Conservation (phyloP, 2,329 filamentous ascomycete genomes). For the Aspergillus unguis region DNA sequence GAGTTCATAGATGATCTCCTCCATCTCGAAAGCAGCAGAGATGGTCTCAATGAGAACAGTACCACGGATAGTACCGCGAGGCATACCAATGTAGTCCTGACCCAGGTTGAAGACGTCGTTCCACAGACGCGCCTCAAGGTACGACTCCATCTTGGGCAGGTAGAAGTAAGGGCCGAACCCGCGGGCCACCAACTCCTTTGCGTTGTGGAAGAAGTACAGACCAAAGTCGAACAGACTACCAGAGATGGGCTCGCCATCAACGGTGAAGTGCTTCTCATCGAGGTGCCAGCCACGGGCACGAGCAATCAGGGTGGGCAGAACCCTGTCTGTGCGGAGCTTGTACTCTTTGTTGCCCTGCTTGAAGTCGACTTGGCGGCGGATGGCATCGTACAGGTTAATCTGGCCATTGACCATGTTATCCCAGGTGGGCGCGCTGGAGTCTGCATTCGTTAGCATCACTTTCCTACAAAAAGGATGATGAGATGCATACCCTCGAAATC, state of each 20-base stretch:
- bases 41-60: slow-evolving; percentile 99
- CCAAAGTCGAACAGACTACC: slow-evolving; percentile 94
- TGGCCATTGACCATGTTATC: slow-evolving; percentile 99
- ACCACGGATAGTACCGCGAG: slow-evolving; percentile 84
- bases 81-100: slow-evolving; percentile 89
- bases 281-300: slow-evolving; percentile 96
- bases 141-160: slow-evolving; percentile 95
- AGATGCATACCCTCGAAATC: slow-evolving; percentile 81
- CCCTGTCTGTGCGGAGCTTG: slow-evolving; percentile 89
- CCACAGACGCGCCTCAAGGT: slow-evolving; percentile 95
- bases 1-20: slow-evolving; percentile 99
- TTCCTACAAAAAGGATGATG: not conserved
- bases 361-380: slow-evolving; percentile 92
- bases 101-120: slow-evolving; percentile 96
- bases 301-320: slow-evolving; percentile 84
- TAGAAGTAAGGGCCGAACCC: slow-evolving; percentile 96
- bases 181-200: slow-evolving; percentile 76
- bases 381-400: slow-evolving; percentile 94
- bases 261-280: slow-evolving; percentile 95
- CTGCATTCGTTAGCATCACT: slow-evolving; percentile 45
- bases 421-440: slow-evolving; percentile 95
- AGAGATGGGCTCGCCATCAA: slow-evolving; percentile 92
- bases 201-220: slow-evolving; percentile 99
- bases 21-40: slow-evolving; percentile 97
- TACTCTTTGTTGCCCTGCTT: slow-evolving; percentile 94